phyloP scores from a whole-genome alignment of 306 rosid species.

The Senna tora region DNA sequence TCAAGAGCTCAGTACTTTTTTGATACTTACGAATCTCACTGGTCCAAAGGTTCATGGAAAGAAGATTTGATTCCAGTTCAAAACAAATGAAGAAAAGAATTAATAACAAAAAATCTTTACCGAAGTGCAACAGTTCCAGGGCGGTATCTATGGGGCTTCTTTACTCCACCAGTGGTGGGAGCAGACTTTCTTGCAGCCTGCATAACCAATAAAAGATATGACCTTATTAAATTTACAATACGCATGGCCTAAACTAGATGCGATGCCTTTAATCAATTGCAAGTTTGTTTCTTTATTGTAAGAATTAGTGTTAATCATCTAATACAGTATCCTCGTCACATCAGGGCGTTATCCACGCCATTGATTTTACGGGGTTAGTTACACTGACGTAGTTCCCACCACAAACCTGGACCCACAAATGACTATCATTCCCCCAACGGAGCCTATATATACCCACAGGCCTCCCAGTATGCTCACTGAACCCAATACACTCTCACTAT shows the following conservation, averaged over 20 bases:
- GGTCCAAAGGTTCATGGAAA: neutral
- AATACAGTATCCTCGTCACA: too few species aligned
- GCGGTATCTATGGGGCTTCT: slow-evolving; percentile 50
- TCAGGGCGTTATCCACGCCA: too few species aligned
- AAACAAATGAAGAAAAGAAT: neutral
- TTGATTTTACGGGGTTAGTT: too few species aligned
- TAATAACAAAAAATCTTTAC: slow-evolving; percentile 18
- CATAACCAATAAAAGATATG: slow-evolving; percentile 10
- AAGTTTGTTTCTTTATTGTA: neutral
- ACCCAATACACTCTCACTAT: too few species aligned
- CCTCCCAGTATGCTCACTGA: too few species aligned
- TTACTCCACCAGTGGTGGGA: slow-evolving; percentile 47
- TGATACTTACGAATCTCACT: slow-evolving; percentile 50
- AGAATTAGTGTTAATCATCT: neutral
- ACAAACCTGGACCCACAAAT: too few species aligned
- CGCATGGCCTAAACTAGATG: neutral
- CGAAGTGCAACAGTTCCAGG: slow-evolving; percentile 54
- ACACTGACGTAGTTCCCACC: too few species aligned
- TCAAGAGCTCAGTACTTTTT: slow-evolving; percentile 50
- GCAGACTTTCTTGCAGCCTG: slow-evolving; percentile 53
- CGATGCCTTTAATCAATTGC: neutral
- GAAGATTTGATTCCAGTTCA: neutral
- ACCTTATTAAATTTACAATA: slow-evolving; percentile 3
- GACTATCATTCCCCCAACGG: too few species aligned
- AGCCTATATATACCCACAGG: too few species aligned